phyloP scores from a whole-genome alignment of 495 filamentous ascomycete genomes.

The Xeromyces bisporus region DNA sequence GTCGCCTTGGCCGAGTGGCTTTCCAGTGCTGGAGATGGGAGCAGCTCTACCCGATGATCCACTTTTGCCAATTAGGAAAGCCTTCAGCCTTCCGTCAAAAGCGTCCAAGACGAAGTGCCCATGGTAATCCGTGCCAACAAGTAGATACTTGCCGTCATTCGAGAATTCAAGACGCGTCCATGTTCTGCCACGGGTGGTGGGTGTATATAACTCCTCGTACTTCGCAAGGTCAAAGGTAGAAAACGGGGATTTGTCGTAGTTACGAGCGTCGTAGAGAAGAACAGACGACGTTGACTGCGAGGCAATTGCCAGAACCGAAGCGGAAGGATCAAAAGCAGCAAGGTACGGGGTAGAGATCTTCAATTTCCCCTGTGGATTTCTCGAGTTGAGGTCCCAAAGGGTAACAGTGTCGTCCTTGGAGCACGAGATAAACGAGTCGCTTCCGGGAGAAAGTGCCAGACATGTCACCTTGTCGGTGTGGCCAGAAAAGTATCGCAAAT shows the following conservation, averaged over 20 bases:
- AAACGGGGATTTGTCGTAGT: constrained; percentile 83
- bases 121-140: constrained; percentile 60
- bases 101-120: constrained; percentile 86
- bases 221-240: constrained; percentile 62
- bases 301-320: constrained; percentile 77
- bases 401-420: constrained; percentile 74
- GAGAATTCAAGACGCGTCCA: constrained; percentile 88
- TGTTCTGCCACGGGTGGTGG: constrained; percentile 29
- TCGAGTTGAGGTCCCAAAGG: constrained; percentile 66
- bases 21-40: constrained; percentile 28
- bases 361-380: constrained; percentile 58
- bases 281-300: constrained; percentile 59
- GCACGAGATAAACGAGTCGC: constrained; percentile 83
- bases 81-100: constrained; percentile 59
- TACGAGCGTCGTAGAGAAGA: constrained; percentile 82
- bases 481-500: constrained; percentile 85
- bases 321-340: constrained; percentile 73
- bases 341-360: constrained; percentile 63
- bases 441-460: constrained; percentile 44
- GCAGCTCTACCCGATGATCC: constrained; percentile 30
- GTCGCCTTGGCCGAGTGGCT: constrained; percentile 51
- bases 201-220: constrained; percentile 37
- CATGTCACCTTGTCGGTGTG: constrained; percentile 71
- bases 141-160: constrained; percentile 78
- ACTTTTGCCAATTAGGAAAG: constrained; percentile 36